Conservation (phyloP, 1,284 basidiomycete genomes). For the Vanrija humicola region DNA sequence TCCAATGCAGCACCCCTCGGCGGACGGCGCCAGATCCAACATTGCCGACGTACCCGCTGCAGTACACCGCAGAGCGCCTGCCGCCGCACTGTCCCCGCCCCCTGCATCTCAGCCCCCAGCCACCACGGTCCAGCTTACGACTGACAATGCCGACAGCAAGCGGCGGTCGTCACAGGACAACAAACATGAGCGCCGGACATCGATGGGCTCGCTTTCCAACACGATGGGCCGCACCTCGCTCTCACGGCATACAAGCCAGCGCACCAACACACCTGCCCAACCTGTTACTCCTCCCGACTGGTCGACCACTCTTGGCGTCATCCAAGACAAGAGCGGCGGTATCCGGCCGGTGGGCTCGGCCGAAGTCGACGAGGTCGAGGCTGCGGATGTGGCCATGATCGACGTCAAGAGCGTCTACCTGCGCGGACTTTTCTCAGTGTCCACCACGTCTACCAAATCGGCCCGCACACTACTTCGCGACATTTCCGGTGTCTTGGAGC, state of each 20-base stretch:
- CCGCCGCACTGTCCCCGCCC: slow-evolving; percentile 25
- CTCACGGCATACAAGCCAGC: slow-evolving; percentile 27
- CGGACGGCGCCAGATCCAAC: slow-evolving; percentile 39
- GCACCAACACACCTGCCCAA: slow-evolving; percentile 6
- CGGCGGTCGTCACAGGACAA: slow-evolving; percentile 51
- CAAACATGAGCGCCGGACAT: slow-evolving; percentile 68
- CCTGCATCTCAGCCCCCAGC: slow-evolving; percentile 10
- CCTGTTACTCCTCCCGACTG: slow-evolving; percentile 25
- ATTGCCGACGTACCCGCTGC: slow-evolving; percentile 45
- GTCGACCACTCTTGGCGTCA: slow-evolving; percentile 16
- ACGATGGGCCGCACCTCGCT: slow-evolving; percentile 30
- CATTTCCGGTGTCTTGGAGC: slow-evolving; percentile 78
- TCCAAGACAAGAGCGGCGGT: slow-evolving; percentile 18
- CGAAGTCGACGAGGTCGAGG: slow-evolving; percentile 19
- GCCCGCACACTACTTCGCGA: slow-evolving; percentile 76
- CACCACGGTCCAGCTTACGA: slow-evolving; percentile 52
- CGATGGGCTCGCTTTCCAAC: slow-evolving; percentile 36
- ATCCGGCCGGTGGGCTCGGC: slow-evolving; percentile 16
- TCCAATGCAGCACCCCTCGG: slow-evolving; percentile 47
- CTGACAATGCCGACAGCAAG: background rate
- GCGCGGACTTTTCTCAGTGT: slow-evolving; percentile 88
- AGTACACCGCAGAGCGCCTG: slow-evolving; percentile 44
- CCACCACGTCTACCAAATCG: slow-evolving; percentile 89
- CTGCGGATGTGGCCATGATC: slow-evolving; percentile 21
- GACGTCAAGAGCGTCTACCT: slow-evolving; percentile 84